Percentiles rank a stretch among this genome's conserved stretches.
Evolutionary conservation across 352 stramenopile genomes (phyloP).

Genomic region (Pythium graminicola): DNA sequence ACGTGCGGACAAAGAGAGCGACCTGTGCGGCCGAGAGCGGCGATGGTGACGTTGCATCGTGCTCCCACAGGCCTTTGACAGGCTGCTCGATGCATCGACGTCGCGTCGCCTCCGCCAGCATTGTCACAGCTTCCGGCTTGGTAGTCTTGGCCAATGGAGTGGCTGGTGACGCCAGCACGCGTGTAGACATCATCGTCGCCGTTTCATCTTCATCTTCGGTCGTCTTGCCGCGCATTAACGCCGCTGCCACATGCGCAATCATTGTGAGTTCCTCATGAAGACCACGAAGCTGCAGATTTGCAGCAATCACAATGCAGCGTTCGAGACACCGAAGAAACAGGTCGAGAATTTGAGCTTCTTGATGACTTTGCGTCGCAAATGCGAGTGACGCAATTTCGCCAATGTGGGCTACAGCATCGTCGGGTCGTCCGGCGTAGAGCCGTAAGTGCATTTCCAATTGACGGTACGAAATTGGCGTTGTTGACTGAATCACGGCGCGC

Average conservation of each 20-base stretch:
- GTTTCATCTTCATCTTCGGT: not conserved
- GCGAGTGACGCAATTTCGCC: slow-evolving; percentile 49
- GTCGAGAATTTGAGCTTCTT: slow-evolving; percentile 42
- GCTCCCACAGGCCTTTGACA: slow-evolving; percentile 62
- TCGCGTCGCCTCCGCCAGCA: slow-evolving; percentile 18
- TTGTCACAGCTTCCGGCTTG: slow-evolving; percentile 22
- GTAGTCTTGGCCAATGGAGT: slow-evolving; percentile 19
- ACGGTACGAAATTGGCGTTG: slow-evolving; percentile 57
- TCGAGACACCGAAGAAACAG: slow-evolving; percentile 37
- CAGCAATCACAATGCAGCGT: slow-evolving; percentile 55
- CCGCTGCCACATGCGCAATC: slow-evolving; percentile 19
- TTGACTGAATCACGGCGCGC: slow-evolving; percentile 38
- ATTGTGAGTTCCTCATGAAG: slow-evolving; percentile 49
- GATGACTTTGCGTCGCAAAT: slow-evolving; percentile 32
- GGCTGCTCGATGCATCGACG: slow-evolving; percentile 30
- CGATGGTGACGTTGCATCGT: slow-evolving; percentile 19
- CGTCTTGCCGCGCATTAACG: not conserved
- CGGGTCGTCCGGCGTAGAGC: slow-evolving; percentile 53
- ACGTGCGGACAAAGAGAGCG: slow-evolving; percentile 60
- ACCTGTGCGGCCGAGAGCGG: slow-evolving; percentile 51
- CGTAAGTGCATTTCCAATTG: slow-evolving; percentile 73
- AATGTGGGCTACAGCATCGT: slow-evolving; percentile 54
- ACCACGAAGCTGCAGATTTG: slow-evolving; percentile 39
- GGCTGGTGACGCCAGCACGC: slow-evolving; percentile 9
- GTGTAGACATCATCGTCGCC: not conserved